Evolutionary conservation across 306 rosid genomes (phyloP).

Genomic region (Canavalia ensiformis): DNA sequence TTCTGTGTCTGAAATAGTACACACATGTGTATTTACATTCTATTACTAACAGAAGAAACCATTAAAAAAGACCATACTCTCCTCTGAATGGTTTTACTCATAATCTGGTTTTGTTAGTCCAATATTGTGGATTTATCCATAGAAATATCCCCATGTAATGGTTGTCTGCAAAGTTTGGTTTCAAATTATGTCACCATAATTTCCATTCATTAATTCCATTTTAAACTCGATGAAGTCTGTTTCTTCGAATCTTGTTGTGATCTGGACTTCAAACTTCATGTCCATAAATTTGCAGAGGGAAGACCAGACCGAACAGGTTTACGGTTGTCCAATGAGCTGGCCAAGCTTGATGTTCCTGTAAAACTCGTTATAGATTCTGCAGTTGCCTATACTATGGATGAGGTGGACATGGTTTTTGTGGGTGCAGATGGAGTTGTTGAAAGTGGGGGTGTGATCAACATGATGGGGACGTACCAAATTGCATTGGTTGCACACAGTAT

Average conservation of each 20-base stretch:
- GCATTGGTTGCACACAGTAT: conserved; percentile 83
- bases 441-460: conserved; percentile 90
- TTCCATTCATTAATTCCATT: neutral
- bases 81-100: neutral
- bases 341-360: conserved; percentile 87
- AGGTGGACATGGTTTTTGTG: conserved; percentile 88
- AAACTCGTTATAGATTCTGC: conserved; percentile 90
- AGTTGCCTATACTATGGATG: conserved; percentile 86
- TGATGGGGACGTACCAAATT: conserved; percentile 95
- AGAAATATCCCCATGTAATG: neutral
- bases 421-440: conserved; percentile 96
- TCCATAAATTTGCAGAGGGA: conserved; percentile 70
- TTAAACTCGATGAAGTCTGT: conserved; percentile 11
- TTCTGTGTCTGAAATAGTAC: too few relatives aligned
- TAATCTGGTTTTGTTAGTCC: neutral
- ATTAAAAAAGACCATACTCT: neutral
- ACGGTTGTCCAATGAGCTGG: conserved; percentile 78
- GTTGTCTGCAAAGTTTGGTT: conserved; percentile 11
- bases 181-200: conserved; percentile 11
- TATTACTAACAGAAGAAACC: neutral
- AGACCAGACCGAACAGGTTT: conserved; percentile 88
- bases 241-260: conserved; percentile 11
- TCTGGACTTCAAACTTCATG: neutral
- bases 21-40: too few relatives aligned
- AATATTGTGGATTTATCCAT: neutral